These are phyloP conservation scores for Penicillium hordei DNA, from an alignment of 2,329 filamentous ascomycete genomes.

Conservation along the genomic window DNA sequence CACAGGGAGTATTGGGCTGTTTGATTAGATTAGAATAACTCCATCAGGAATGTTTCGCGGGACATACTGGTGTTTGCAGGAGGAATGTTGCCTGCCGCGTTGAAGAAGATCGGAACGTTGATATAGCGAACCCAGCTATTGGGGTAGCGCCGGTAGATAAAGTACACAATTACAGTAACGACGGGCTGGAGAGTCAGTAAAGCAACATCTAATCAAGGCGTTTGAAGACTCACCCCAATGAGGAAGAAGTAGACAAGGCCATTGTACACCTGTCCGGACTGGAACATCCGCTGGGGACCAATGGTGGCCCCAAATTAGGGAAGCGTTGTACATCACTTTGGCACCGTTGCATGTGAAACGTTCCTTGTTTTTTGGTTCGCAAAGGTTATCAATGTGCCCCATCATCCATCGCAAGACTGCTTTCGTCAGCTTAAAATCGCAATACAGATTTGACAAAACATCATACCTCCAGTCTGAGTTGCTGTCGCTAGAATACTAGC, in stretches of 20 bases:
- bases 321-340: conserved; percentile 37
- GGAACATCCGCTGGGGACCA: conserved; percentile 36
- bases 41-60: conserved; percentile 14
- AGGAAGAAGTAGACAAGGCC: conserved; percentile 35
- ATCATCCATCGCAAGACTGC: conserved; percentile 36
- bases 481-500: conserved; percentile 34
- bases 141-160: conserved; percentile 31
- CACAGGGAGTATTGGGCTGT: conserved; percentile 32
- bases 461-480: conserved; percentile 34
- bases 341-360: conserved; percentile 36
- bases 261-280: conserved; percentile 32
- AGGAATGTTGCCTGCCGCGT: conserved; percentile 35
- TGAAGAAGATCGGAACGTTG: conserved; percentile 38
- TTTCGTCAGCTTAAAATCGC: neutral
- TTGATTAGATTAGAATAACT: neutral
- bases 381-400: conserved; percentile 31
- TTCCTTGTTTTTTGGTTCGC: conserved; percentile 31
- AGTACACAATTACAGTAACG: conserved; percentile 32
- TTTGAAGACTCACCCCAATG: conserved; percentile 25
- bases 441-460: neutral
- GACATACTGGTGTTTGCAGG: conserved; percentile 33
- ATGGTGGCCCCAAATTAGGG: conserved; percentile 37
- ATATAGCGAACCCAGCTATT: conserved; percentile 34
- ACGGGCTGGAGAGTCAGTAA: conserved; percentile 22
- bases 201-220: neutral